A percentile compares a stretch with the other conserved stretches of the same genome.
phyloP scores from a whole-genome alignment of 1,139 yeast species.

The Zygosaccharomyces pseudobailii region DNA sequence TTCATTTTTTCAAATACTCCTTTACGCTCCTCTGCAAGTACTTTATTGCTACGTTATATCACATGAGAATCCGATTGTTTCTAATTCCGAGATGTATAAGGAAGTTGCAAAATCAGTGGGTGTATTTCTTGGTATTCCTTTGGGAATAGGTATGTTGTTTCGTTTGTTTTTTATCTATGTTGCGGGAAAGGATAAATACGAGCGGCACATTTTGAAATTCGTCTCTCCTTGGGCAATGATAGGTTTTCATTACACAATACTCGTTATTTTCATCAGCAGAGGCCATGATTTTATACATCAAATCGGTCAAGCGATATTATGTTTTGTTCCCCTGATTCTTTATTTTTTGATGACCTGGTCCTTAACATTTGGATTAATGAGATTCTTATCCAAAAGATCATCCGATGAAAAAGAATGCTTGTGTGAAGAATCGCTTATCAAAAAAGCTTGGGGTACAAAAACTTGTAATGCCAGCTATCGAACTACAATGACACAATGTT shows the following conservation, averaged over 20 bases:
- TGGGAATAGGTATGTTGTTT: constrained; percentile 44
- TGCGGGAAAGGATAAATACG: constrained; percentile 33
- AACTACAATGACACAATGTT: constrained; percentile 47
- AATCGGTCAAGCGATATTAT: constrained; percentile 48
- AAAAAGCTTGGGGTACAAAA: constrained; percentile 22
- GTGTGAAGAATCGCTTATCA: constrained; percentile 32
- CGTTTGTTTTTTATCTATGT: constrained; percentile 34
- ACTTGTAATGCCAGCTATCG: constrained; percentile 41
- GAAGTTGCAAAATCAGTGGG: constrained; percentile 50
- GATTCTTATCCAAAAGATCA: constrained; percentile 29
- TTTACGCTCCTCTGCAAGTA: constrained; percentile 52
- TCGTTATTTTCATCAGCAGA: constrained; percentile 49
- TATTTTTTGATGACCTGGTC: constrained; percentile 51
- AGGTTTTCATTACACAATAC: constrained; percentile 50
- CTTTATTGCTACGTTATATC: constrained; percentile 43
- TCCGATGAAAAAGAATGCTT: constrained; percentile 33
- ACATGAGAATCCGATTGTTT: constrained; percentile 18
- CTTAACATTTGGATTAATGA: constrained; percentile 40
- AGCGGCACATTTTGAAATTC: constrained; percentile 37
- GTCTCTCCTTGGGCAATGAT: constrained; percentile 49
- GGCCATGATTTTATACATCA: constrained; percentile 49
- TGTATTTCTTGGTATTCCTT: constrained; percentile 52
- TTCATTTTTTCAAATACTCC: constrained; percentile 48
- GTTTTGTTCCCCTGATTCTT: constrained; percentile 46
- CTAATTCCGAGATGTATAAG: constrained; percentile 34